A percentile compares a stretch with the other conserved stretches of the same genome.
Conservation (phyloP, 345 rosid genomes). For the Euclidium syriacum region DNA sequence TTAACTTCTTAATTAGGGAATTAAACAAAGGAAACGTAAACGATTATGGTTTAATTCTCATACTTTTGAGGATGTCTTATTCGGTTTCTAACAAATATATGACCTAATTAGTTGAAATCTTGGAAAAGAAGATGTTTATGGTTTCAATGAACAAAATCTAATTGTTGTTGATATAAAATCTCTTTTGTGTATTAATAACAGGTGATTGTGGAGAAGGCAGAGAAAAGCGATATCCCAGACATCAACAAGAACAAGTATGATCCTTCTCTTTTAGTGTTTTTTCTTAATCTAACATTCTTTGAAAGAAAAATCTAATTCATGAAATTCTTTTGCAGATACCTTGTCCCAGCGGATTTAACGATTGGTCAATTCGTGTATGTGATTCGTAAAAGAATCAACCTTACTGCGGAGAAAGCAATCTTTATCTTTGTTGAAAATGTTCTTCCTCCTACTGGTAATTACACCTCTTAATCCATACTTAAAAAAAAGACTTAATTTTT, state of each 20-base stretch:
- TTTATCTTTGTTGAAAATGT: constrained; percentile 45
- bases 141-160: no score
- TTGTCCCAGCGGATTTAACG: constrained; percentile 49
- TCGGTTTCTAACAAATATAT: no score
- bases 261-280: neutral
- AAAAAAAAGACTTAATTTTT: no score
- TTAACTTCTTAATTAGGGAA: no score
- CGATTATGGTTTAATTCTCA: no score
- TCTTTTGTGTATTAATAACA: neutral
- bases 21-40: no score
- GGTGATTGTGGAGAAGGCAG: constrained; percentile 28
- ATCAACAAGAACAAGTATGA: constrained; percentile 27
- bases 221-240: constrained; percentile 10
- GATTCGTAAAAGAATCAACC: constrained; percentile 47
- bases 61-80: no score
- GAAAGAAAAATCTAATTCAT: neutral
- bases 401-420: constrained; percentile 51
- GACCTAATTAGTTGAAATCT: neutral
- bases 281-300: neutral
- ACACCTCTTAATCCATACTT: neutral
- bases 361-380: constrained; percentile 50
- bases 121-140: neutral
- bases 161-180: no score
- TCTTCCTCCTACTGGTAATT: constrained; percentile 35
- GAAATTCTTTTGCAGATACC: constrained; percentile 25